Evolutionary conservation across 75 land plant genomes (phyloP), one percentile per base, ranked within the genome.

Genomic region (Selaginella moellendorffii): DNA sequence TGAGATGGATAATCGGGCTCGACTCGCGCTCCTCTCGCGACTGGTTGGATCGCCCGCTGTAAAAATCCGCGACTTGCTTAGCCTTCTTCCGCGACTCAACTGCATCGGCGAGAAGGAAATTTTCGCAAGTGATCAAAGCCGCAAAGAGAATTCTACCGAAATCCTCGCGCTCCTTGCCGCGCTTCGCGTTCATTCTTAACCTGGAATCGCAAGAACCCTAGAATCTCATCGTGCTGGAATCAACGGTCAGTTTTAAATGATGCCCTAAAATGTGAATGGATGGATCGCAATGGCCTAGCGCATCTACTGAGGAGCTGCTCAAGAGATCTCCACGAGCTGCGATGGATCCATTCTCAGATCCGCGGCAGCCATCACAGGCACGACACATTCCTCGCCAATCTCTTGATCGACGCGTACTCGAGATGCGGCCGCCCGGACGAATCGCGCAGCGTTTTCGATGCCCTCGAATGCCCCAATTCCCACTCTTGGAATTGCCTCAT

Each of bases 1-100:
- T 91, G 77, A 91, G 64, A 66, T 91, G 95, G 56, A 91, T 88
- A 25, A 91, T 91, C 2, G 90, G 90, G 71, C 97, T 91, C 2
- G 86, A 83, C 69, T 91, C 97, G 26, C 97, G 76, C 70, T 91
- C 86, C 69, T 91, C 89, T 58, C 95, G 66, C 2, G 97, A 84
- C 68, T 91, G 97, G 65, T 91, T 91, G 0, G 83, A 76, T 27
- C 97, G 75, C 0, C 77, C 75, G 72, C 97, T 91, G 67, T 91
- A 91, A 67, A 84, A 88, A 25, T 91, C 89, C 0, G 97, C 97
- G 0, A 91, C 61, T 52, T 12, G 10, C 14, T 14, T 5, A 14
- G 46, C 46, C 46, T 14, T 36, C 46, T 36, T 36, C 46, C 46
- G 5, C 10, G 46, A 36, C 14, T 36, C 46, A 14, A 36, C 46